phyloP scores from a whole-genome alignment of 257 asterid genomes.

The Orobanche coerulescens region DNA sequence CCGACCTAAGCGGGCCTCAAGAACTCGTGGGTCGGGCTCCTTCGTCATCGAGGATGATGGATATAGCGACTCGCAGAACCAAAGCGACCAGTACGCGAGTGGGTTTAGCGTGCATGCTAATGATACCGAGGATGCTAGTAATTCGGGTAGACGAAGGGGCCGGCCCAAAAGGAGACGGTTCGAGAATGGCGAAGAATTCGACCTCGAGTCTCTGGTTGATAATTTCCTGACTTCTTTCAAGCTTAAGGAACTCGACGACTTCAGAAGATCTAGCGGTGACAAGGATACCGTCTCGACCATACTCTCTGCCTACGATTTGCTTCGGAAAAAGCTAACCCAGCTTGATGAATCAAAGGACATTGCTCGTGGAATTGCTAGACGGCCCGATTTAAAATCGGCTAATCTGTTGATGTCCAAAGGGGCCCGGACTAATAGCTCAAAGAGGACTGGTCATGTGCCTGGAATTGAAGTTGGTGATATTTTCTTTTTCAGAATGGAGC shows the following conservation, averaged over 20 bases:
- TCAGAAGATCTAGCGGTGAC: conserved; percentile 58
- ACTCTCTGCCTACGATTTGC: conserved; percentile 53
- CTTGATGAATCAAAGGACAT: conserved; percentile 53
- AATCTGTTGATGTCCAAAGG: conserved; percentile 61
- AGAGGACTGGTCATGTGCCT: conserved; percentile 71
- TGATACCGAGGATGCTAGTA: conserved; percentile 38
- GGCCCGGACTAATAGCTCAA: conserved; percentile 50
- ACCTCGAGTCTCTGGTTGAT: conserved; percentile 42
- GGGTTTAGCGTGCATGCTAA: not conserved
- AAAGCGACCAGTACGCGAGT: conserved; percentile 29
- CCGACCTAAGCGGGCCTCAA: conserved; percentile 33
- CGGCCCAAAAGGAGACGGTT: conserved; percentile 21
- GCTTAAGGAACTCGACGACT: conserved; percentile 47
- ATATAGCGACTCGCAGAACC: conserved; percentile 39
- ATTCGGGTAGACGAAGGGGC: conserved; percentile 39
- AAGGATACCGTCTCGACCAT: conserved; percentile 38
- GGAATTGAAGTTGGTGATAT: conserved; percentile 87
- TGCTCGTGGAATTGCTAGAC: conserved; percentile 41
- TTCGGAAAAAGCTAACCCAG: conserved; percentile 62
- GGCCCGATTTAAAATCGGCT: conserved; percentile 72
- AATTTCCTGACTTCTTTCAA: conserved; percentile 37
- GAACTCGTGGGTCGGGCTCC: conserved; percentile 30
- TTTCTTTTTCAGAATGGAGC: conserved; percentile 82
- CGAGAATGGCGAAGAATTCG: conserved; percentile 32
- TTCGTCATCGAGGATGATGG: conserved; percentile 50